Base-by-base conservation (phyloP, 2,329 filamentous ascomycete species). In the Monosporascus sp. region DNA sequence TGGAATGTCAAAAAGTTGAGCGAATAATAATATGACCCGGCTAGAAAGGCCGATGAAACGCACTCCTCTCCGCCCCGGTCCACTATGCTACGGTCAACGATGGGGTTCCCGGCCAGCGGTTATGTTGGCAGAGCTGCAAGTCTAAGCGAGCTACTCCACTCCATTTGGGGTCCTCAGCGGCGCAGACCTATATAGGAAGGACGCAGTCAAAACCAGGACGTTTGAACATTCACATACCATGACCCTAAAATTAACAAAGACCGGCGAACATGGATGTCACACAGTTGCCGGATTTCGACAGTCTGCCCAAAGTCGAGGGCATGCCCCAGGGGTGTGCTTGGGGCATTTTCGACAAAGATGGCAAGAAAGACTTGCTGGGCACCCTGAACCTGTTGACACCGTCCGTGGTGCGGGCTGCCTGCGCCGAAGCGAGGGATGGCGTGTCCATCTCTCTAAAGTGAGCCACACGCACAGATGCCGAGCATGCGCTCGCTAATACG, bases 371-470 rank as follows among this genome's bases (percentile, higher is more conserved):
- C 46, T 57, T 74, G 20, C 61, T 77, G 6, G 79, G 79, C 3
- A 81, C 77, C 0, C 64, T 82, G 25, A 82, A 83, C 60, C 70
- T 80, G 6, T 65, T 82, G 3, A 82, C 77, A 0, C 72, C 75
- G 0, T 64, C 71, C 0, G 70, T 78, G 3, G 66, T 76, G 4
- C 68, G 68, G 20, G 70, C 63, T 3, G 75, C 76, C 0, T 68
- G 66, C 4, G 62, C 63, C 3, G 76, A 80, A 55, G 71, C 76
- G 38, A 67, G 68, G 45, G 72, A 76, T 47, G 79, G 79, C 1
- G 62, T 78, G 1, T 77, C 77, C 0, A 71, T 82, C 39, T 80
- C 78, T 3, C 70, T 82, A 27, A 80, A 82, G 75, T 80, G 59
- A 58, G 67, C 57, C 24, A 15, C 43, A 46, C 5, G 20, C 8